These are phyloP conservation scores for Fusarium pseudonygamai DNA, from an alignment of 2,329 filamentous ascomycete species.

Conservation along the genomic window DNA sequence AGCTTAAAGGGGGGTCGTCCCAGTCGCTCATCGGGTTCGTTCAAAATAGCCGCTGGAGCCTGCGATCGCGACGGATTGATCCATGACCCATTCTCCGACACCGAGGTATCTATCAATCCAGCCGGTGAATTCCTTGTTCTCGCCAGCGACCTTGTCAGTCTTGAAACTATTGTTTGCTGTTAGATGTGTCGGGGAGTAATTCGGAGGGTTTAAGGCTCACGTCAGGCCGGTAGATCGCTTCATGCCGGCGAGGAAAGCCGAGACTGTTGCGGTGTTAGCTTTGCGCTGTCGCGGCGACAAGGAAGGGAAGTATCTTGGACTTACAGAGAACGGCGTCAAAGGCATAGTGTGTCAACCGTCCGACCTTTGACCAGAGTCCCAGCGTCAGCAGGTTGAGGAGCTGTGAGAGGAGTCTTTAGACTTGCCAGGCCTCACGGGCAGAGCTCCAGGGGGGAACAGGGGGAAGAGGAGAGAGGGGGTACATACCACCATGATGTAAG, in stretches of 20 bases:
- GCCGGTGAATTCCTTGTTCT: constrained; percentile 82
- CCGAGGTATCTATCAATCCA: constrained; percentile 96
- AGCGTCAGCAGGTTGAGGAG: constrained; percentile 75
- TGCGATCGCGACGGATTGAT: constrained; percentile 92
- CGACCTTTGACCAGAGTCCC: constrained; percentile 81
- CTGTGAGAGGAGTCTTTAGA: constrained; percentile 55
- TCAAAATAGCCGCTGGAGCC: constrained; percentile 91
- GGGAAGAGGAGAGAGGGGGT: not conserved
- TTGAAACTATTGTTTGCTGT: constrained; percentile 74
- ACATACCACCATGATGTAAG: constrained; percentile 49
- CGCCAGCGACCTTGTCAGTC: constrained; percentile 80
- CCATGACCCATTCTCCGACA: constrained; percentile 97
- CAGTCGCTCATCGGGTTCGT: constrained; percentile 72
- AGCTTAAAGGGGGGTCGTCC: constrained; percentile 1
- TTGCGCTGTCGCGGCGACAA: not conserved
- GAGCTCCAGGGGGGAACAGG: constrained; percentile 22
- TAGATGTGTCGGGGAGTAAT: constrained; percentile 23
- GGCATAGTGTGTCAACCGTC: constrained; percentile 91
- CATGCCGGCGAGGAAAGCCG: constrained; percentile 94
- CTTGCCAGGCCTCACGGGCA: constrained; percentile 38
- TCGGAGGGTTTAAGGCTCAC: constrained; percentile 68
- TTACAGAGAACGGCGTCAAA: constrained; percentile 93
- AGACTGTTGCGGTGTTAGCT: constrained; percentile 67
- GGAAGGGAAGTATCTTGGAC: constrained; percentile 47
- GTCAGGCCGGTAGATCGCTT: constrained; percentile 97